Conservation (phyloP, 2,329 filamentous ascomycete species). For the Talaromyces amestolkiae region DNA sequence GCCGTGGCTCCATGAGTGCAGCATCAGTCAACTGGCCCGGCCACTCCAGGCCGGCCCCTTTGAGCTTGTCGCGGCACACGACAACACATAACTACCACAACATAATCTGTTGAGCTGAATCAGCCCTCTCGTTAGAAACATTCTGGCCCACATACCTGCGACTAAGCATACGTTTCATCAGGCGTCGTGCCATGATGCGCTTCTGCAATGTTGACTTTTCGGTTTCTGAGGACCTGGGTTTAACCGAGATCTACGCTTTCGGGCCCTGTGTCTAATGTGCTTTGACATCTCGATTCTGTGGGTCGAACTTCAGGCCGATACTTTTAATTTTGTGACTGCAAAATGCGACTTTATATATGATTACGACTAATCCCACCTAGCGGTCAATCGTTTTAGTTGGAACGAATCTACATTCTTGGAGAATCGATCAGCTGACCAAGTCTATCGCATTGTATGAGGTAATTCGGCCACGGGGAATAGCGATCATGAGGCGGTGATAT, state of each 20-base stretch:
- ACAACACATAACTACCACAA: background rate
- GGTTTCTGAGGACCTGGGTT: background rate
- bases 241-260: slow-evolving; percentile 10
- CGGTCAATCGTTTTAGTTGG: background rate
- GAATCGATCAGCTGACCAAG: background rate
- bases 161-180: slow-evolving; percentile 2
- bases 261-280: background rate
- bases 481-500: background rate
- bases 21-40: background rate
- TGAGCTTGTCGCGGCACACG: background rate
- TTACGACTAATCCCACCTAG: background rate
- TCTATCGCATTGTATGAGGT: background rate
- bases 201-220: slow-evolving; percentile 3
- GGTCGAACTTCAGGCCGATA: background rate
- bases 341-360: background rate
- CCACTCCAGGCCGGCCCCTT: background rate
- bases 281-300: slow-evolving; percentile 11
- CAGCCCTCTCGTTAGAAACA: background rate
- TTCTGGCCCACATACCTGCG: background rate
- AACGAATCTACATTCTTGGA: background rate
- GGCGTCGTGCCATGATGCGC: background rate
- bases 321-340: background rate
- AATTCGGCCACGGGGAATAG: background rate
- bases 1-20: background rate
- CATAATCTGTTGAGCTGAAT: background rate